Evolutionary conservation across 1,284 basidiomycete genomes (phyloP), one percentile per base, ranked within the genome.

Genomic region (Sporisorium iseilematis-ciliati): DNA sequence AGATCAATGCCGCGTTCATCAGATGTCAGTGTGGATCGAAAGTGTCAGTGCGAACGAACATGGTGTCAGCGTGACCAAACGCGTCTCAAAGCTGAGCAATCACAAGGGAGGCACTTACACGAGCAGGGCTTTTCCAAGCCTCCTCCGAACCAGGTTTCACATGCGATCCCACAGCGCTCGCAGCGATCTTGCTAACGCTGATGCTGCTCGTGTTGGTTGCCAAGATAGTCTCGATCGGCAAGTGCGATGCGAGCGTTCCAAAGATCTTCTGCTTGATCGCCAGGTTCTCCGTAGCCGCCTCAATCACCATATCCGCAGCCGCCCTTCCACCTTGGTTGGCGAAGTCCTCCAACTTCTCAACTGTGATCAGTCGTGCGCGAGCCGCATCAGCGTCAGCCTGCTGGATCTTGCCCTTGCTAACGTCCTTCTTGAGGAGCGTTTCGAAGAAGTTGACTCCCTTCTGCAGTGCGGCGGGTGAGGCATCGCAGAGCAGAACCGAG

Each of bases 171-270:
- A 80, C 75, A 16, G 82, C 74, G 51, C 79, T 51, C 8, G 91
- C 91, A 0, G 96, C 95, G 64, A 98, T 93, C 87, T 95, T 95
- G 25, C 94, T 95, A 52, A 99, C 91, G 75, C 92, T 94, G 77
- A 98, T 97, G 12, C 93, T 95, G 58, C 93, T 95, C 3, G 95
- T 99, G 84, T 99, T 98, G 55, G 91, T 91, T 0, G 95, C 95
- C 26, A 99, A 88, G 59, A 98, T 94, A 3, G 93, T 90, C 33
- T 90, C 88, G 0, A 91, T 90, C 18, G 90, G 89, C 55, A 95
- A 86, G 68, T 91, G 89, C 48, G 88, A 88, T 20, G 91, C 90
- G 18, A 98, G 89, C 4, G 88, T 87, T 7, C 88, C 86, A 86
- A 98, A 97, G 70, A 98, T 90, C 12, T 88, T 87, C 74, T 91